Conservation (phyloP, 1,139 yeast species). For the Suhomyces anneliseae region DNA sequence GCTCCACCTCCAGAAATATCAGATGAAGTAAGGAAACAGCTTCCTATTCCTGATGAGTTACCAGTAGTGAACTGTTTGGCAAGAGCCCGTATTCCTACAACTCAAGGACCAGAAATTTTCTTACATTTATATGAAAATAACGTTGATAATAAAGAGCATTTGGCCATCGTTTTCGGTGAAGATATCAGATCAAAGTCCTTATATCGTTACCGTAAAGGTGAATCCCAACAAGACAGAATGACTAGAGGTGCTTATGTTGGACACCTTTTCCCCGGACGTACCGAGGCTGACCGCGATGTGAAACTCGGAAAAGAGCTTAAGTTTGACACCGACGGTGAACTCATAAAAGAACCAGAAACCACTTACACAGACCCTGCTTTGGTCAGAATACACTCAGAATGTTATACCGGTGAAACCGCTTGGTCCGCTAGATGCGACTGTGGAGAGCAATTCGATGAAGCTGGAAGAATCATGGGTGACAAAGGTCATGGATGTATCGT, state of each 20-base stretch:
- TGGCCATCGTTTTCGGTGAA: constrained; percentile 96
- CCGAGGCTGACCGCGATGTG: constrained; percentile 63
- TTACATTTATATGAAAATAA: constrained; percentile 85
- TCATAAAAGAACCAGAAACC: constrained; percentile 41
- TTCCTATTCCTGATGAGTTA: constrained; percentile 27
- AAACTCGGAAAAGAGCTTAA: constrained; percentile 37
- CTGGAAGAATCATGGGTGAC: constrained; percentile 87
- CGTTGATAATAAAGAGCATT: constrained; percentile 87
- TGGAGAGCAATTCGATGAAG: constrained; percentile 98
- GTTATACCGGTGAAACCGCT: constrained; percentile 98
- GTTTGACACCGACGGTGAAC: constrained; percentile 52
- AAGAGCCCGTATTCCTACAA: constrained; percentile 92
- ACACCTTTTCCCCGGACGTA: constrained; percentile 80
- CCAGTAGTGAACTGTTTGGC: constrained; percentile 89
- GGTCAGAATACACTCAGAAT: constrained; percentile 88
- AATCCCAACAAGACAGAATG: constrained; percentile 91
- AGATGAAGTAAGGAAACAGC: constrained; percentile 21
- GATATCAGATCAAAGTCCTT: constrained; percentile 77
- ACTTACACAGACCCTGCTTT: constrained; percentile 51
- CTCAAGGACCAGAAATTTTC: constrained; percentile 88
- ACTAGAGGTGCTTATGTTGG: constrained; percentile 97
- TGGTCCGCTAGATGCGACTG: constrained; percentile 99
- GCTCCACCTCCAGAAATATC: constrained; percentile 23
- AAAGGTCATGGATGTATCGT: constrained; percentile 92
- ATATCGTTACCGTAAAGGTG: constrained; percentile 61